These are phyloP conservation scores for Seiridium unicorne DNA, from an alignment of 2,329 filamentous ascomycete species.

Conservation along the genomic window DNA sequence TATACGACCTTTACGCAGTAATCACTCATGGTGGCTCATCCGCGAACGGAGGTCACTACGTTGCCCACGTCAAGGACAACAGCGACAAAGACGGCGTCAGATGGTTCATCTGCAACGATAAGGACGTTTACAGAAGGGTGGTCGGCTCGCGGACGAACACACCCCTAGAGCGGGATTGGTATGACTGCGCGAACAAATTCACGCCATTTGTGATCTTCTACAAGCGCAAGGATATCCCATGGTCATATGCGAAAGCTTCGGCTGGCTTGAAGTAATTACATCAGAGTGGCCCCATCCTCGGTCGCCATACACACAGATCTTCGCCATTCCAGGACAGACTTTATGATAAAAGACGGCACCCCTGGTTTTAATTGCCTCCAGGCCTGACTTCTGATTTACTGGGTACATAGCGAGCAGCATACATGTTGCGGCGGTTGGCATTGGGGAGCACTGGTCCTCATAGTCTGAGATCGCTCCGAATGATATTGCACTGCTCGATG, in stretches of 20 bases:
- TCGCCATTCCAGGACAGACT: no score
- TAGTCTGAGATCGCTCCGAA: no score
- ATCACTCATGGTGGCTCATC: conserved; percentile 71
- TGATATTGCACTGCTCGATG: no score
- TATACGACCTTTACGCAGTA: conserved; percentile 85
- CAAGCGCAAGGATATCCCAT: conserved; percentile 17
- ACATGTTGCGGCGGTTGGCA: no score
- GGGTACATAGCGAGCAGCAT: no score
- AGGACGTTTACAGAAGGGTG: background rate
- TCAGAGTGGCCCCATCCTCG: no score
- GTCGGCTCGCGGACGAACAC: background rate
- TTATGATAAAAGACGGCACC: no score
- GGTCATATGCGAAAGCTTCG: background rate
- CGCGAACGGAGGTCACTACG: conserved; percentile 77
- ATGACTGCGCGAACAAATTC: background rate
- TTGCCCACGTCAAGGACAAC: conserved; percentile 62
- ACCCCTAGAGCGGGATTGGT: conserved; percentile 4
- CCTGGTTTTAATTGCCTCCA: no score
- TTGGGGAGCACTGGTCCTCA: no score
- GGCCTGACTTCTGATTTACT: no score
- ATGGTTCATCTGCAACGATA: conserved; percentile 54
- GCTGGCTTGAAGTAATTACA: background rate
- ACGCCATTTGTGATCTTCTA: conserved; percentile 20
- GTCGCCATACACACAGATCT: background rate
- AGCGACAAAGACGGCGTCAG: conserved; percentile 29